phyloP scores from a whole-genome alignment of 768 basidiomycete species.

The Neoboletus subvelutipes region DNA sequence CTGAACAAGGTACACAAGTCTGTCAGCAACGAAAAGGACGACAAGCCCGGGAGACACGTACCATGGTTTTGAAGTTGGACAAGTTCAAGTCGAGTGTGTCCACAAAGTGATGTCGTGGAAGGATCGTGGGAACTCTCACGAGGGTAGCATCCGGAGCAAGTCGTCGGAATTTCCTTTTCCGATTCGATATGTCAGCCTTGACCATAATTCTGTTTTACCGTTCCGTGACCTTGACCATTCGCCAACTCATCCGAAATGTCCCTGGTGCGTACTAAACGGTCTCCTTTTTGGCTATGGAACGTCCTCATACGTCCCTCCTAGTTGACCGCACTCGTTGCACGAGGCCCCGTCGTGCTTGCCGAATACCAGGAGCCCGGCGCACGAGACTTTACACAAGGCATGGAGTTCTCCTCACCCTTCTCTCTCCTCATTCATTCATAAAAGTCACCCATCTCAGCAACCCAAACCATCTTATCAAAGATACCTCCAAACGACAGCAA shows the following conservation, averaged over 20 bases:
- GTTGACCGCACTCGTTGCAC: slow-evolving; percentile 85
- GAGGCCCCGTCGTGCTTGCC: slow-evolving; percentile 77
- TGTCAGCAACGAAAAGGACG: neutral
- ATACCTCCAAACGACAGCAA: slow-evolving; percentile 91
- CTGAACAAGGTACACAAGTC: slow-evolving; percentile 34
- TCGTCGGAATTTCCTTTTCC: slow-evolving; percentile 21
- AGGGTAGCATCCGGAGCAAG: neutral
- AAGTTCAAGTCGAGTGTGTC: slow-evolving; percentile 4
- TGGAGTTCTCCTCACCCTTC: slow-evolving; percentile 12
- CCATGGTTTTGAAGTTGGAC: slow-evolving; percentile 28
- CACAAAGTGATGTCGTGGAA: slow-evolving; percentile 22
- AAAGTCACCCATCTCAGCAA: slow-evolving; percentile 47
- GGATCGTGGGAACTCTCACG: slow-evolving; percentile 22
- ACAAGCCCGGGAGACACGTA: slow-evolving; percentile 17
- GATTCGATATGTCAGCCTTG: neutral
- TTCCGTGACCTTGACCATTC: neutral
- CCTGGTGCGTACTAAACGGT: slow-evolving; percentile 18
- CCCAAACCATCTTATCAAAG: slow-evolving; percentile 87
- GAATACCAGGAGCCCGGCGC: slow-evolving; percentile 74
- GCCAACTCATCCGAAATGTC: slow-evolving; percentile 17
- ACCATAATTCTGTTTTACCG: too few relatives aligned
- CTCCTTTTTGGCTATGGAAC: neutral
- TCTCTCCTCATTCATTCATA: neutral
- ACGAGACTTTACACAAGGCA: slow-evolving; percentile 89
- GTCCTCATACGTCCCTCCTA: slow-evolving; percentile 22